Evolutionary conservation across 2,329 filamentous ascomycete genomes (phyloP), one percentile per base, ranked within the genome.

Genomic region (Curvularia sp.): DNA sequence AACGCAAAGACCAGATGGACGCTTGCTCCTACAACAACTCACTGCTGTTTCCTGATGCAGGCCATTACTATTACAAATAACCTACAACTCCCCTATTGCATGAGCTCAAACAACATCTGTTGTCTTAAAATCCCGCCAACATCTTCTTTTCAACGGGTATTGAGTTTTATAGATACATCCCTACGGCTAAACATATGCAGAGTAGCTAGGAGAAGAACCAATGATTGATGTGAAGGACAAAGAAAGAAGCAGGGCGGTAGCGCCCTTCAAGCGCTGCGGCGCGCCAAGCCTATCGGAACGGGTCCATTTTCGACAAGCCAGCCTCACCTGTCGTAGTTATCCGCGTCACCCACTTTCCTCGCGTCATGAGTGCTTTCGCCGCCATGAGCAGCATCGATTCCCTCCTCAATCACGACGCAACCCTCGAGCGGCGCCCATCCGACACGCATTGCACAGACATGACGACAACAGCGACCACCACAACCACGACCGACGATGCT

Each of bases 331-430:
- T 50, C 25, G 32, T 49, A n/a, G 27, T n/a, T 32, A 21, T 15
- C 43, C 27, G 43, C 27, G 27, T 32, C 43, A 18, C 18, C 27
- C 43, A 47, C 27, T 32, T 19, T 41, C 47, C 34, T 47, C 54
- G 43, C 59, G 53, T 53, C 47, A 60, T 61, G 63, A 25, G 25
- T 49, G 27, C 41, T 49, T 55, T 30, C 18, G 34, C 46, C 27
- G 43, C 43, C 42, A 77, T 76, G 74, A 71, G 61, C 70, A 75
- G 64, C 71, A 74, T 75, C 68, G 63, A 72, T 65, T 65, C 70
- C 49, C 68, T 76, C 49, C 72, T 77, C 67, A 76, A 76, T 69
- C 68, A 72, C 64, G 70, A 69, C 54, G 55, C 66, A 13, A 45
- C 55, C 54, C 45, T 62, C 12, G 59, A 57, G 19, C 64, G 62